phyloP scores from a whole-genome alignment of 345 rosid species.

The Lepidium didymum region DNA sequence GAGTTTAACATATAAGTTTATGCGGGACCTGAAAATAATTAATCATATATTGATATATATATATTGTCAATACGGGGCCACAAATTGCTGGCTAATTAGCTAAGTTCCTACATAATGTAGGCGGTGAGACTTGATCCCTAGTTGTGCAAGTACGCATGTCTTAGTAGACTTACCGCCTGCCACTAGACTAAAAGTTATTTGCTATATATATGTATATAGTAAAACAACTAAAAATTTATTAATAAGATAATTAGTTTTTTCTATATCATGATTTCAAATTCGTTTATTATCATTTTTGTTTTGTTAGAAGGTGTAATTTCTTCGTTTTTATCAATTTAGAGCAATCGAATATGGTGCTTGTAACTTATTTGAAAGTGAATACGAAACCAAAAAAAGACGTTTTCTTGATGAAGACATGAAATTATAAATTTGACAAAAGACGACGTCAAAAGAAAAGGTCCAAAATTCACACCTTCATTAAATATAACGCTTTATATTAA shows the following conservation, averaged over 20 bases:
- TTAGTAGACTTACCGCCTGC: no score
- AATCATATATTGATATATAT: background rate
- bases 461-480: background rate
- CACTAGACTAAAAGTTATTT: no score
- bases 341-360: background rate
- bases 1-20: background rate
- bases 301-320: no score
- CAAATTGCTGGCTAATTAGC: no score
- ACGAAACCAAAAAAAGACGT: background rate
- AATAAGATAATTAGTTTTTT: background rate
- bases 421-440: background rate
- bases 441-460: conserved; percentile 1
- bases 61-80: no score
- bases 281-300: no score
- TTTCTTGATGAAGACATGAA: conserved; percentile 11
- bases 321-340: background rate
- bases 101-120: no score
- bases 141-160: no score
- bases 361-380: no score
- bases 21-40: background rate
- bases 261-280: background rate
- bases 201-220: no score
- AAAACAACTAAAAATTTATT: background rate
- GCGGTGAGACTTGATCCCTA: no score
- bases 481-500: background rate